phyloP scores from a whole-genome alignment of 2,329 filamentous ascomycete species.

The Tympanopsis confertula region DNA sequence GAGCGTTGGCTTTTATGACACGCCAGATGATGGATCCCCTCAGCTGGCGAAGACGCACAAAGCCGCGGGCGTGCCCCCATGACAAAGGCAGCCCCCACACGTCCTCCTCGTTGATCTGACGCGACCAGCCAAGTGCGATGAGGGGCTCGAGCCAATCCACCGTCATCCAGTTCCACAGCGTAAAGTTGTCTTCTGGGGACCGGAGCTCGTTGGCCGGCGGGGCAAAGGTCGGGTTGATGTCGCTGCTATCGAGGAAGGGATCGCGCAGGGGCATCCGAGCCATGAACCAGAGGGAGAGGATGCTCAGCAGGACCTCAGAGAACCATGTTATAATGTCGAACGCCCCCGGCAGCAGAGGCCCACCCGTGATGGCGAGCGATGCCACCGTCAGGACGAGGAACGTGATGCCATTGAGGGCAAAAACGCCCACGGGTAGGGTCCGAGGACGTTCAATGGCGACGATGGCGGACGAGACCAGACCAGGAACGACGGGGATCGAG shows the following conservation, averaged over 20 bases:
- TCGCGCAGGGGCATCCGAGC: not conserved
- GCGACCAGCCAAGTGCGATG: slow-evolving; percentile 49
- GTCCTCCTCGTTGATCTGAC: slow-evolving; percentile 65
- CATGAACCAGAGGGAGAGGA: not conserved
- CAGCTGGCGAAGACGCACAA: slow-evolving; percentile 63
- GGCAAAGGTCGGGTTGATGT: not conserved
- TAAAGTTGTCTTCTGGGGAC: slow-evolving; percentile 67
- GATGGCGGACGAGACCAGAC: not conserved
- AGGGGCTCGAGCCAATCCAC: slow-evolving; percentile 74
- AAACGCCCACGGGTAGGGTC: not conserved
- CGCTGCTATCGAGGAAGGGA: not conserved
- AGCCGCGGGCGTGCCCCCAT: slow-evolving; percentile 69
- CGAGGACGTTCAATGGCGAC: not conserved
- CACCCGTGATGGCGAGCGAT: not conserved
- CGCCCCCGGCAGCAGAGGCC: not conserved
- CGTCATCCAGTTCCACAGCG: slow-evolving; percentile 72
- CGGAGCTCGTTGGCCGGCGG: slow-evolving; percentile 30
- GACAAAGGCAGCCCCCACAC: slow-evolving; percentile 72
- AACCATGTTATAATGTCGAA: not conserved
- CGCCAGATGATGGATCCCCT: slow-evolving; percentile 61
- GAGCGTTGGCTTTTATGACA: slow-evolving; percentile 63
- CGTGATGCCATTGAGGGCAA: not conserved
- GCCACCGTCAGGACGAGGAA: not conserved
- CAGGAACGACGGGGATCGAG: not conserved
- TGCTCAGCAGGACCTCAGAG: not conserved